Percentiles rank a stretch among this genome's conserved stretches.
Evolutionary conservation across 768 basidiomycete species (phyloP).

Genomic region (Kwoniella heveanensis): DNA sequence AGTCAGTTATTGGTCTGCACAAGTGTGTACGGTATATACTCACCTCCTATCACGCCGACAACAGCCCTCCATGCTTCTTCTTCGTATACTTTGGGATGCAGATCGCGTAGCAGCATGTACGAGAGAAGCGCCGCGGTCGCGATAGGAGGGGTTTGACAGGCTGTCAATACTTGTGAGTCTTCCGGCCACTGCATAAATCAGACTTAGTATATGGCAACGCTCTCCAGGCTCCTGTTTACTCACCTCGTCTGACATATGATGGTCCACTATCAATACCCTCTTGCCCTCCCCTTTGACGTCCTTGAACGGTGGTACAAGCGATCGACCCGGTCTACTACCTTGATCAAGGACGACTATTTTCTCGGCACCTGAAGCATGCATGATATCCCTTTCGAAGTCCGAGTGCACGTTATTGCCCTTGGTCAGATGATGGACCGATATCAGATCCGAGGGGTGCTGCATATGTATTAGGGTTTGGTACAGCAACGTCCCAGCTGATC

Average conservation of each 20-base stretch:
- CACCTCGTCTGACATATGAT: slow-evolving; percentile 59
- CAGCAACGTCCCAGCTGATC: slow-evolving; percentile 57
- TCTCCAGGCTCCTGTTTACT: no score
- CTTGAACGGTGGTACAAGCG: slow-evolving; percentile 45
- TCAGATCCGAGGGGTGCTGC: slow-evolving; percentile 50
- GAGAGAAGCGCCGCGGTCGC: slow-evolving; percentile 60
- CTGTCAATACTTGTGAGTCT: slow-evolving; percentile 56
- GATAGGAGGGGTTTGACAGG: slow-evolving; percentile 58
- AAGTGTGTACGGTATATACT: slow-evolving; percentile 19
- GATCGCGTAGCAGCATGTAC: slow-evolving; percentile 58
- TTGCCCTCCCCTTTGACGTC: slow-evolving; percentile 19
- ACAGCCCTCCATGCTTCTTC: slow-evolving; percentile 57
- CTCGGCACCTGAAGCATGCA: slow-evolving; percentile 49
- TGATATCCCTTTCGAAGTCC: slow-evolving; percentile 49
- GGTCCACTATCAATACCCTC: slow-evolving; percentile 59
- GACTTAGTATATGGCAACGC: no score
- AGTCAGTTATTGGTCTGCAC: slow-evolving; percentile 12
- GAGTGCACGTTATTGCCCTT: slow-evolving; percentile 60
- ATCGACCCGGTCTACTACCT: slow-evolving; percentile 58
- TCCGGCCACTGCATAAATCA: slow-evolving; percentile 55
- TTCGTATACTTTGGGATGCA: slow-evolving; percentile 50
- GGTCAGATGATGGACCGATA: slow-evolving; percentile 58
- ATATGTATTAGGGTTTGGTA: slow-evolving; percentile 58
- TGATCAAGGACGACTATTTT: slow-evolving; percentile 60
- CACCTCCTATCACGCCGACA: slow-evolving; percentile 60